These are phyloP conservation scores for Brassica incana DNA, from an alignment of 345 rosid genomes.

Conservation along the genomic window DNA sequence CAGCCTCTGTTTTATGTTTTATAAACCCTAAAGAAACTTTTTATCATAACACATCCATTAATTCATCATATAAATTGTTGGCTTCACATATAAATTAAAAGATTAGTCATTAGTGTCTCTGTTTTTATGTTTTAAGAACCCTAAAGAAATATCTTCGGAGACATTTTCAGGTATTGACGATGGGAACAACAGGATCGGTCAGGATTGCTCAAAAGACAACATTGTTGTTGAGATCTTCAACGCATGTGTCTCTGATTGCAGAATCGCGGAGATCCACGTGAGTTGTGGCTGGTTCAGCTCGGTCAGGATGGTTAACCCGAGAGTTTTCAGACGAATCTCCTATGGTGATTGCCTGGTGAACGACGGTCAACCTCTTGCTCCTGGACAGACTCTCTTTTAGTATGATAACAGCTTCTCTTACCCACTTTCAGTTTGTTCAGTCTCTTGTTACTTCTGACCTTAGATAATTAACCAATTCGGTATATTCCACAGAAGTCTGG, in stretches of 20 bases:
- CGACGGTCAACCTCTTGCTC: constrained; percentile 55
- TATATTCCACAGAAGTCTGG: background rate
- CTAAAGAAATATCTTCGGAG: background rate
- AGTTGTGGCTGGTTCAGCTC: constrained; percentile 77
- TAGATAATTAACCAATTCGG: background rate
- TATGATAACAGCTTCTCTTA: constrained; percentile 63
- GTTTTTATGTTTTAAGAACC: background rate
- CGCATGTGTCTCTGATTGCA: constrained; percentile 51
- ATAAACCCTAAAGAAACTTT: background rate
- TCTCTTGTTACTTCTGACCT: constrained; percentile 43
- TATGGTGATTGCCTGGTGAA: constrained; percentile 68
- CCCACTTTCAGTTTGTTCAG: constrained; percentile 60
- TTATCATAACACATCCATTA: background rate
- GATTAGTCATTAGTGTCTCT: background rate
- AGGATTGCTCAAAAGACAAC: constrained; percentile 62
- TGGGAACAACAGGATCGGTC: constrained; percentile 43
- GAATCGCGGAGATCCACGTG: constrained; percentile 65
- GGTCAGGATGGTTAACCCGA: constrained; percentile 54
- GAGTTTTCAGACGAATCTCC: constrained; percentile 49
- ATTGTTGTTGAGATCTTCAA: constrained; percentile 56
- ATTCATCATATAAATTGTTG: background rate
- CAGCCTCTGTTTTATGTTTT: background rate
- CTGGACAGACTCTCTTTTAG: constrained; percentile 59
- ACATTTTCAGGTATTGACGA: constrained; percentile 33
- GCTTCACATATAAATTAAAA: background rate